phyloP scores from a whole-genome alignment of 345 rosid species.

The Ceriops decandra region DNA sequence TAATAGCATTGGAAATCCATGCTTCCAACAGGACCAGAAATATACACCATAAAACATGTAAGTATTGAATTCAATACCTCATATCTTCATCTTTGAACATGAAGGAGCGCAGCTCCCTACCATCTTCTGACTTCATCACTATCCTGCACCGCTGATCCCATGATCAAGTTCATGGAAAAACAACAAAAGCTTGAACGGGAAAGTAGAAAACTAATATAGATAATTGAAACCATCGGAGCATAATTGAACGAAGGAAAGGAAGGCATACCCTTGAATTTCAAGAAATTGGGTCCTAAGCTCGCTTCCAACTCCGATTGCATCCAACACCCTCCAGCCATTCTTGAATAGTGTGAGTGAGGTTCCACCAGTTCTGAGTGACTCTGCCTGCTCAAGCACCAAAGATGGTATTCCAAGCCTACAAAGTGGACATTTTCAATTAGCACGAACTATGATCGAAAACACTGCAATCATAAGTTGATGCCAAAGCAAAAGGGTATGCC shows the following conservation, averaged over 20 bases:
- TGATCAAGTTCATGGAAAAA: constrained; percentile 41
- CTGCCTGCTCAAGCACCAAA: constrained; percentile 81
- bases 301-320: constrained; percentile 71
- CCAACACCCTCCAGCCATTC: constrained; percentile 94
- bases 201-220: background rate
- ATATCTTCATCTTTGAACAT: constrained; percentile 82
- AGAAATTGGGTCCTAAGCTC: constrained; percentile 72
- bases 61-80: constrained; percentile 35
- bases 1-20: background rate
- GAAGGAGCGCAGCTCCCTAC: constrained; percentile 81
- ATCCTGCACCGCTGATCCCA: constrained; percentile 88
- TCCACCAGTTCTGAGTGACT: constrained; percentile 81
- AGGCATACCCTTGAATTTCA: constrained; percentile 69
- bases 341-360: constrained; percentile 87
- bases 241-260: background rate
- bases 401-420: constrained; percentile 69
- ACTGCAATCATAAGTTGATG: too few relatives aligned
- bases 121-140: constrained; percentile 73
- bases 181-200: background rate
- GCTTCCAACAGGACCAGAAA: background rate
- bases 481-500: background rate
- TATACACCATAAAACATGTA: background rate
- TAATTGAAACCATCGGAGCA: too few relatives aligned
- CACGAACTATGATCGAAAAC: too few relatives aligned
- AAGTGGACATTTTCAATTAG: too few relatives aligned